phyloP scores from a whole-genome alignment of 1,284 basidiomycete genomes.

The Volvariella volvacea region DNA sequence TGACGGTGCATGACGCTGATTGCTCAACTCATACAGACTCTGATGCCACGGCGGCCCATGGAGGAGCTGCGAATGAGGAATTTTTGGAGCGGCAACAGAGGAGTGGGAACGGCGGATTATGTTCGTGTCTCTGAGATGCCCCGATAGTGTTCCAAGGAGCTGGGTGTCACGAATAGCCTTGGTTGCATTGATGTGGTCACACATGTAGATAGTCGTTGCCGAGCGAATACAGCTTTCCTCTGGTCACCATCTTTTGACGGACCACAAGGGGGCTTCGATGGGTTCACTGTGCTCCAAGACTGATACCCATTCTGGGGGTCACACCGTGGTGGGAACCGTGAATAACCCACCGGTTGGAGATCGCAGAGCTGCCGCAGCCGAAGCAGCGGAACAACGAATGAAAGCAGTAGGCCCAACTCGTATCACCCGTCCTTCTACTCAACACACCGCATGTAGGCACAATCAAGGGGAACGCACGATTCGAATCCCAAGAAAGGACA shows the following conservation, averaged over 20 bases:
- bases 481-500: conserved; percentile 63
- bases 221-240: no score
- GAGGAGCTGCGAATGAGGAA: conserved; percentile 43
- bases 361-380: conserved; percentile 57
- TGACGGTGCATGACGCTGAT: neutral
- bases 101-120: conserved; percentile 33
- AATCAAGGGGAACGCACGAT: conserved; percentile 48
- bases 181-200: neutral
- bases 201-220: neutral
- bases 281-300: conserved; percentile 65
- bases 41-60: conserved; percentile 42
- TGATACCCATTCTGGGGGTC: conserved; percentile 41
- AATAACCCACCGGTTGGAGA: conserved; percentile 28
- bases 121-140: conserved; percentile 24
- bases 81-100: conserved; percentile 27
- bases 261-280: conserved; percentile 32
- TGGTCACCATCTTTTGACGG: no score
- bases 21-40: conserved; percentile 8
- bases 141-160: conserved; percentile 2
- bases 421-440: neutral
- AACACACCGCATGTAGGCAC: conserved; percentile 31
- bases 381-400: conserved; percentile 61
- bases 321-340: conserved; percentile 37
- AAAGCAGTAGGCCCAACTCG: conserved; percentile 39
- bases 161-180: no score